Percentiles rank a stretch among this genome's conserved stretches.
These are phyloP conservation scores for Candida glaebosa DNA, from an alignment of 805 yeast genomes.

Conservation along the genomic window DNA sequence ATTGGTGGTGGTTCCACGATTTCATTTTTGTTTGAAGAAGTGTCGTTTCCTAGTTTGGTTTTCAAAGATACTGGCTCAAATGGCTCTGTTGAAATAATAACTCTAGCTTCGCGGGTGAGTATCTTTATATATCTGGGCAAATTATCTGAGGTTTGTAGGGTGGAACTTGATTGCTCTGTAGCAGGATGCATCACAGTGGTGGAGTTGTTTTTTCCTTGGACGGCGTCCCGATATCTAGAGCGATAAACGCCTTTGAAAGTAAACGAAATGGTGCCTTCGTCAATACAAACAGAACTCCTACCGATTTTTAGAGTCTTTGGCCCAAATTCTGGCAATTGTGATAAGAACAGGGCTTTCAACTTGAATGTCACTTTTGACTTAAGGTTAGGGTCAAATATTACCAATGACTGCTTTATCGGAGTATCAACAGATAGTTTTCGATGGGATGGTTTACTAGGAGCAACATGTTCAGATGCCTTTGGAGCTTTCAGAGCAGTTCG, in stretches of 20 bases:
- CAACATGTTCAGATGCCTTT: conserved; percentile 3
- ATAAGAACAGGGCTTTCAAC: conserved; percentile 5
- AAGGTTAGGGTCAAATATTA: conserved; percentile 6
- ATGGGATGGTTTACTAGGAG: conserved; percentile 2
- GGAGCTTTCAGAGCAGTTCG: not conserved
- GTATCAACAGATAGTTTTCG: not conserved
- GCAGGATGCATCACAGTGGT: conserved; percentile 1
- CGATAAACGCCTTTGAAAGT: conserved; percentile 5
- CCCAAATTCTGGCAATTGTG: not conserved
- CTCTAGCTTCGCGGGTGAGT: conserved; percentile 26
- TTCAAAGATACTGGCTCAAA: conserved; percentile 14
- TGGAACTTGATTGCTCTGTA: not conserved
- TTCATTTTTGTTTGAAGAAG: too few species aligned
- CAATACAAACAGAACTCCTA: conserved; percentile 2
- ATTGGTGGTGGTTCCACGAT: not conserved
- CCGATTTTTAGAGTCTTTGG: conserved; percentile 2
- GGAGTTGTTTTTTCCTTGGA: not conserved
- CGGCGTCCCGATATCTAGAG: conserved; percentile 8
- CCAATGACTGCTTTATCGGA: conserved; percentile 1
- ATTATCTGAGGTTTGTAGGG: not conserved
- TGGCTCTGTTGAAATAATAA: conserved; percentile 43
- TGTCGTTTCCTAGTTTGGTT: not conserved
- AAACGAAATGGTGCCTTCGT: not conserved
- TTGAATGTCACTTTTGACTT: conserved; percentile 8
- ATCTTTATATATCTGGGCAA: conserved; percentile 43